A percentile compares a stretch with the other conserved stretches of the same genome.
Conservation (phyloP, 1,284 basidiomycete species). For the Cutaneotrichosporon cyanovorans region DNA sequence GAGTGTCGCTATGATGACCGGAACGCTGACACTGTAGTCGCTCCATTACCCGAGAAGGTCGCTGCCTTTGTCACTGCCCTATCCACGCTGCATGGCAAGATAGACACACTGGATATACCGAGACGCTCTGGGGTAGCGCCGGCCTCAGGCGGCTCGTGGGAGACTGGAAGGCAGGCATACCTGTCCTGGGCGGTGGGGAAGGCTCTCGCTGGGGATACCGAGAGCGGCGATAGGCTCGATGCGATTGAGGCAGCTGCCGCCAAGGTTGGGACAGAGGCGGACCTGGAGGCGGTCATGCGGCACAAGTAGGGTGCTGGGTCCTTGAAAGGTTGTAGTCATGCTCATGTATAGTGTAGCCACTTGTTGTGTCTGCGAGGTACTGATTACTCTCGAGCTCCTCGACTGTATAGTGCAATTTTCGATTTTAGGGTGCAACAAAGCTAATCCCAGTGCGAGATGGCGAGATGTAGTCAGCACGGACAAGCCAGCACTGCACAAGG, state of each 20-base stretch:
- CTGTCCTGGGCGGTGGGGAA: slow-evolving; percentile 41
- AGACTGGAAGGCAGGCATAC: slow-evolving; percentile 43
- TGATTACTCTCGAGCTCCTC: too few relatives aligned
- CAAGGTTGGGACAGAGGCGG: slow-evolving; percentile 17
- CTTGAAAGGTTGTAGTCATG: too few relatives aligned
- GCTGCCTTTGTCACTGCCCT: slow-evolving; percentile 20
- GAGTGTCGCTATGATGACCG: slow-evolving; percentile 8
- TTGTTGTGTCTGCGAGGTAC: too few relatives aligned
- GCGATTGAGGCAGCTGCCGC: slow-evolving; percentile 17
- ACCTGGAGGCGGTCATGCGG: slow-evolving; percentile 14
- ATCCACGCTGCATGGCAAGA: slow-evolving; percentile 23
- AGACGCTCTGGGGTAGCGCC: not conserved
- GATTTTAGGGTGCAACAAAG: too few relatives aligned
- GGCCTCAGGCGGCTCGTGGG: slow-evolving; percentile 28
- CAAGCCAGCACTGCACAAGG: too few relatives aligned
- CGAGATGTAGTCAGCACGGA: too few relatives aligned
- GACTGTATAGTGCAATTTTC: too few relatives aligned
- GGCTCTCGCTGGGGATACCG: slow-evolving; percentile 12
- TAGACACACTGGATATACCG: slow-evolving; percentile 25
- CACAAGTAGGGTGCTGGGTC: slow-evolving; percentile 6
- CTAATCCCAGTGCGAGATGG: too few relatives aligned
- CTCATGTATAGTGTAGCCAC: too few relatives aligned
- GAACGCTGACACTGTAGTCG: slow-evolving; percentile 21
- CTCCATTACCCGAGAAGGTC: slow-evolving; percentile 31
- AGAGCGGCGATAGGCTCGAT: slow-evolving; percentile 11